Evolutionary conservation across 2,329 filamentous ascomycete species (phyloP).

Genomic region (Colletotrichum coccodes): DNA sequence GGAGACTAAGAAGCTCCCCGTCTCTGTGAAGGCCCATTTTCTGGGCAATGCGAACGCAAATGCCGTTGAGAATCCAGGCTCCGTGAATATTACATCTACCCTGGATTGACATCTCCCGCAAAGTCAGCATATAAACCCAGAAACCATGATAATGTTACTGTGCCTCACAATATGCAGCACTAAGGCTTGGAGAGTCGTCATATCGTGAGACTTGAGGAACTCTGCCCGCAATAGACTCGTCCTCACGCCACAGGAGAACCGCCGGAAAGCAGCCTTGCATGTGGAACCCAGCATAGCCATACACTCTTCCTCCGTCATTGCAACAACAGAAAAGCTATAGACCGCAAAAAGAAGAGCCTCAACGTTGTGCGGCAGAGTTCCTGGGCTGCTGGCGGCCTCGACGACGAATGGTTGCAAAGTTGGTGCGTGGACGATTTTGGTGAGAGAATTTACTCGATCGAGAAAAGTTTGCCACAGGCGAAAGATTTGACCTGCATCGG

Average conservation of each 20-base stretch:
- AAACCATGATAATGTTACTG: not conserved
- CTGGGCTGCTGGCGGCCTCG: conserved; percentile 40
- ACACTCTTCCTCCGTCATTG: conserved; percentile 68
- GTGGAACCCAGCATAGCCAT: conserved; percentile 57
- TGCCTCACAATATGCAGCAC: conserved; percentile 64
- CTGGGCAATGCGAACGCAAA: conserved; percentile 71
- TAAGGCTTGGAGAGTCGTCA: conserved; percentile 67
- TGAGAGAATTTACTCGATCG: conserved; percentile 78
- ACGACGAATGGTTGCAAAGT: conserved; percentile 51
- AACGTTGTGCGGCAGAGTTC: conserved; percentile 32
- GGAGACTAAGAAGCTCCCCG: conserved; percentile 63
- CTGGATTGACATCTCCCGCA: conserved; percentile 62
- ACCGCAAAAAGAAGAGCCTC: conserved; percentile 75
- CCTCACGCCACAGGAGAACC: conserved; percentile 62
- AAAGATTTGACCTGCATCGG: conserved; percentile 42
- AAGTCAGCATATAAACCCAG: not conserved
- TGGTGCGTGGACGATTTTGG: conserved; percentile 78
- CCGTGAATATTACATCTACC: conserved; percentile 68
- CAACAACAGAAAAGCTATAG: conserved; percentile 67
- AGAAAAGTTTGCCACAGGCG: conserved; percentile 79
- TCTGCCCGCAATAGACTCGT: conserved; percentile 59
- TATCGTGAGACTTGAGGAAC: conserved; percentile 68
- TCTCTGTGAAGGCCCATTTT: conserved; percentile 75
- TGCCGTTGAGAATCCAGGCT: conserved; percentile 69
- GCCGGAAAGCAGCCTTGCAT: conserved; percentile 58